A percentile compares a stretch with the other conserved stretches of the same genome.
Evolutionary conservation across 202 grass and related monocot species (phyloP).

Genomic region (Tripidium arundinaceum): DNA sequence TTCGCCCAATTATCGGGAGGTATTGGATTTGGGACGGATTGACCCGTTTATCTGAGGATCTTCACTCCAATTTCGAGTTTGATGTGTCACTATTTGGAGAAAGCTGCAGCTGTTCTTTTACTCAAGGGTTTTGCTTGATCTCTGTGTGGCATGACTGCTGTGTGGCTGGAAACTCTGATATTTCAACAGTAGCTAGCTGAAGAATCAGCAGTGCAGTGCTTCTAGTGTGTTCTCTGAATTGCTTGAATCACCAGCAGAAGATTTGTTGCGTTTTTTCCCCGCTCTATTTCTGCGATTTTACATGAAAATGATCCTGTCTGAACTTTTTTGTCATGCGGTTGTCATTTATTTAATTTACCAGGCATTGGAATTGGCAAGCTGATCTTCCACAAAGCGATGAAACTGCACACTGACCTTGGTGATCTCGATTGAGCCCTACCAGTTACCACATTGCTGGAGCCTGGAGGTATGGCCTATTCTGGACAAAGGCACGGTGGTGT

Average conservation of each 20-base stretch:
- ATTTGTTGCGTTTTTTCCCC: background rate
- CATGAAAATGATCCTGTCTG: background rate
- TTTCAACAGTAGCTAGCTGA: background rate
- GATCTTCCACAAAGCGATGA: constrained; percentile 7
- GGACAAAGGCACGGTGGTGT: constrained; percentile 50
- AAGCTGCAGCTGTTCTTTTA: background rate
- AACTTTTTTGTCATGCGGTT: background rate
- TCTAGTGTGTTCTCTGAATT: background rate
- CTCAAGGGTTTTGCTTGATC: constrained; percentile 6
- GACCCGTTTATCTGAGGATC: constrained; percentile 12
- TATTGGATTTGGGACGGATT: constrained; percentile 1
- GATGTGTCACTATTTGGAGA: constrained; percentile 9
- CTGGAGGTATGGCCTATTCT: constrained; percentile 46
- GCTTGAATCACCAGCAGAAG: background rate
- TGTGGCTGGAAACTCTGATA: background rate
- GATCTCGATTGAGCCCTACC: background rate
- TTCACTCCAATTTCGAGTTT: constrained; percentile 7
- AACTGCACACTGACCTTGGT: background rate
- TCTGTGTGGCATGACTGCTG: background rate
- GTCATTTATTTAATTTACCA: background rate
- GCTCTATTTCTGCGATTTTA: background rate
- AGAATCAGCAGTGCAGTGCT: background rate
- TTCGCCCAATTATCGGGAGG: constrained; percentile 6
- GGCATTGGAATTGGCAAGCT: constrained; percentile 14
- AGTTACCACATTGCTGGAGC: background rate